Conservation (phyloP, 208 protist species). For the Leishmania guyanensis region DNA sequence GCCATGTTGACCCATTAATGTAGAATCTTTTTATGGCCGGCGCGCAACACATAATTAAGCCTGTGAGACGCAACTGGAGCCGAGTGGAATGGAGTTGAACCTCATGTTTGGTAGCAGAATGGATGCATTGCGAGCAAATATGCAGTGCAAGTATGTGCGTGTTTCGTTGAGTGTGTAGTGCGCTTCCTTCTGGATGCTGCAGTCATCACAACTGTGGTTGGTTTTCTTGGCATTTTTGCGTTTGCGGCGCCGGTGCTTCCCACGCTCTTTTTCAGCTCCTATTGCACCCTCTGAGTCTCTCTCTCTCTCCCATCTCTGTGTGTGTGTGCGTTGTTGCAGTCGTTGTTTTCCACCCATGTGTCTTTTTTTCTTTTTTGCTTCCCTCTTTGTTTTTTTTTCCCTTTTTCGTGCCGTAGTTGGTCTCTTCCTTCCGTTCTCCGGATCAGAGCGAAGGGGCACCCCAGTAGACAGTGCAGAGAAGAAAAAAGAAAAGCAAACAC, state of each 20-base stretch:
- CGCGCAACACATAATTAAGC: not conserved
- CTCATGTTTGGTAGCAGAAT: not conserved
- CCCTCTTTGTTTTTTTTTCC: too few species aligned
- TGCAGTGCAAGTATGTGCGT: not conserved
- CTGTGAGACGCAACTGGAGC: not conserved
- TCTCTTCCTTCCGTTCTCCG: too few species aligned
- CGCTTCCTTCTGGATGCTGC: not conserved
- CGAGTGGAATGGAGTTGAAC: not conserved
- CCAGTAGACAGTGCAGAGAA: too few species aligned
- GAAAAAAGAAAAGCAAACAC: too few species aligned
- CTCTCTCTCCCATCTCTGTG: not conserved
- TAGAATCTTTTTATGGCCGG: too few species aligned
- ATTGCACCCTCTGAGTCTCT: not conserved
- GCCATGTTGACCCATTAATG: too few species aligned
- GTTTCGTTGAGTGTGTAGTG: not conserved
- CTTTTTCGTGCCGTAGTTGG: too few species aligned
- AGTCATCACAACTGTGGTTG: not conserved
- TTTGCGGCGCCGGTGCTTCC: not conserved
- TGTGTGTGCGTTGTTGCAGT: not conserved
- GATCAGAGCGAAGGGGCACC: too few species aligned
- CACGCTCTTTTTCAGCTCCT: not conserved
- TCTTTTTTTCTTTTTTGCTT: not conserved
- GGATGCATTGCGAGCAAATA: not conserved
- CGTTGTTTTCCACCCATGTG: not conserved
- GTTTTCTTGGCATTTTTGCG: not conserved